A percentile compares a stretch with the other conserved stretches of the same genome.
phyloP scores from a whole-genome alignment of 2,329 filamentous ascomycete genomes.

The Lecanicillium sp. region DNA sequence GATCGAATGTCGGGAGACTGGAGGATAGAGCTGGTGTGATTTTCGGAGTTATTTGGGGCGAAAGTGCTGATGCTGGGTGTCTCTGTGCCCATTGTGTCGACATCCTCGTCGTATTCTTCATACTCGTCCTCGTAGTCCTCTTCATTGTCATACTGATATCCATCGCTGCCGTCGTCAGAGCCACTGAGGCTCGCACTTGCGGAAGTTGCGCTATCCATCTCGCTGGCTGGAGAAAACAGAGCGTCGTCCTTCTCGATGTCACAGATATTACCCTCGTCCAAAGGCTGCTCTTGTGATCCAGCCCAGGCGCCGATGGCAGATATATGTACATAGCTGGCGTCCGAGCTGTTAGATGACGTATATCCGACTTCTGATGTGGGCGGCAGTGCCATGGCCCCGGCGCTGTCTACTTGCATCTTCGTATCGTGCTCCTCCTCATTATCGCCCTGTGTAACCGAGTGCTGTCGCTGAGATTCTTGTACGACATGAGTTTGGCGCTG shows the following conservation, averaged over 20 bases:
- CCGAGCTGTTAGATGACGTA: slow-evolving; percentile 1
- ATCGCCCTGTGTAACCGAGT: no score
- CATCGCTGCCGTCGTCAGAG: neutral
- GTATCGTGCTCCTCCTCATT: neutral
- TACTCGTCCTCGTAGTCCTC: neutral
- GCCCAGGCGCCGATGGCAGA: neutral
- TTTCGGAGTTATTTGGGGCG: neutral
- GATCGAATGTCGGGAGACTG: neutral
- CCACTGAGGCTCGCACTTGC: neutral
- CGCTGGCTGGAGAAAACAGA: neutral
- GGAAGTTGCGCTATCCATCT: slow-evolving; percentile 3
- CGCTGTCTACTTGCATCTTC: neutral
- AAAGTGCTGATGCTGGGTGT: slow-evolving; percentile 8
- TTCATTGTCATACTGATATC: neutral
- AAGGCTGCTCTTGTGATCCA: neutral
- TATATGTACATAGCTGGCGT: neutral
- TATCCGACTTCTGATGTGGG: neutral
- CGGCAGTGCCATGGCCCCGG: neutral
- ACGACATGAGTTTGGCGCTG: neutral
- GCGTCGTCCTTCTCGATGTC: neutral
- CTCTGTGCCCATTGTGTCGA: neutral
- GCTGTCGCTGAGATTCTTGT: neutral
- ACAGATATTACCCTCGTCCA: neutral
- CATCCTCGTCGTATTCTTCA: neutral
- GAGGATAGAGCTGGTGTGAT: neutral